Evolutionary conservation across 2,329 filamentous ascomycete genomes (phyloP).

Genomic region (Fusarium armeniacum): DNA sequence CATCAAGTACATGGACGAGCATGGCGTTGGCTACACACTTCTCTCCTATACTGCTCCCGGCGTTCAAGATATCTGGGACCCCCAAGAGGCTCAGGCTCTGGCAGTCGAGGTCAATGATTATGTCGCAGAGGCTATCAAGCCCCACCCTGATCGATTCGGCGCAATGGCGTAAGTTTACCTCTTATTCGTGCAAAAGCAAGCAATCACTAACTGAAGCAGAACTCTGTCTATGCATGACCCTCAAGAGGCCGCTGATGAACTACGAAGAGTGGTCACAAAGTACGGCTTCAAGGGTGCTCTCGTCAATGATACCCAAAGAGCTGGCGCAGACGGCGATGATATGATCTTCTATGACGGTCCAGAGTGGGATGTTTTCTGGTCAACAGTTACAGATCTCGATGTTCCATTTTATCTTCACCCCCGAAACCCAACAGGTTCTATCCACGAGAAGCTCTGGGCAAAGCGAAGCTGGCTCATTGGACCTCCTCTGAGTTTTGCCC

Average conservation of each 20-base stretch:
- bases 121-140: slow-evolving; percentile 56
- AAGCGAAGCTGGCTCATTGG: slow-evolving; percentile 72
- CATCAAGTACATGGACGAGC: slow-evolving; percentile 60
- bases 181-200: accelerated
- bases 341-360: slow-evolving; percentile 75
- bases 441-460: slow-evolving; percentile 70
- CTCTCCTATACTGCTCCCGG: slow-evolving; percentile 65
- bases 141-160: slow-evolving; percentile 59
- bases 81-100: slow-evolving; percentile 57
- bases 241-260: slow-evolving; percentile 63
- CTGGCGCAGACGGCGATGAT: slow-evolving; percentile 69
- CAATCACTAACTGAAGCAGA: slow-evolving; percentile 33
- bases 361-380: slow-evolving; percentile 74
- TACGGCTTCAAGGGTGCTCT: slow-evolving; percentile 74
- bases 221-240: slow-evolving; percentile 68
- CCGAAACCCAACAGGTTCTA: slow-evolving; percentile 67
- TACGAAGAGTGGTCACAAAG: slow-evolving; percentile 67
- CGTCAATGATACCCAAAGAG: slow-evolving; percentile 73
- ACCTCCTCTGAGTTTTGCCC: slow-evolving; percentile 70
- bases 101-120: slow-evolving; percentile 62
- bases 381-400: slow-evolving; percentile 68
- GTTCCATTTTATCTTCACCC: slow-evolving; percentile 76
- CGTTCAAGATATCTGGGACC: slow-evolving; percentile 61
- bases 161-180: slow-evolving; percentile 59
- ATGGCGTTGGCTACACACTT: slow-evolving; percentile 64